These are phyloP conservation scores for Ephemerocybe angulata DNA, from an alignment of 768 basidiomycete genomes.

Conservation along the genomic window DNA sequence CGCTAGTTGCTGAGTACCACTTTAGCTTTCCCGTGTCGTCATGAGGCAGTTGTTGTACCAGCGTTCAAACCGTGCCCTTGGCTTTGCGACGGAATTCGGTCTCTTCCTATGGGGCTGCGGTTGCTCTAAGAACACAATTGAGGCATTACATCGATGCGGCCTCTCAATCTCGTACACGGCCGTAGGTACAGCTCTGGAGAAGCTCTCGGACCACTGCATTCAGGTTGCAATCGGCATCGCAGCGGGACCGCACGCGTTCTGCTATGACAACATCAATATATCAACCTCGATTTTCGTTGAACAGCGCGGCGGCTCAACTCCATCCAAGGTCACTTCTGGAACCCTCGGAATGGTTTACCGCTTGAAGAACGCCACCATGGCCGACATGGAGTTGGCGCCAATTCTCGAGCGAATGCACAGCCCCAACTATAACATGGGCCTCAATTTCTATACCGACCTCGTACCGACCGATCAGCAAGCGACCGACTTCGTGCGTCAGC, in stretches of 20 bases:
- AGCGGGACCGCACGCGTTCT: not conserved
- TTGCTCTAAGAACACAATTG: not conserved
- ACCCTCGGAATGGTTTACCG: conserved; percentile 5
- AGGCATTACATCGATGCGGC: not conserved
- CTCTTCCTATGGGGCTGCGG: not conserved
- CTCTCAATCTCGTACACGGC: not conserved
- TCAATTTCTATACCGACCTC: no score
- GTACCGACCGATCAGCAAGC: conserved; percentile 12
- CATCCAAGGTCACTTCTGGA: conserved; percentile 10
- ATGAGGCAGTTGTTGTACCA: not conserved
- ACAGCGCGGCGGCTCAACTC: not conserved
- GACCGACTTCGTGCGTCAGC: not conserved
- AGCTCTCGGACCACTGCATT: not conserved
- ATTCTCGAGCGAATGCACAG: conserved; percentile 3
- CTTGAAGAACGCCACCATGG: not conserved
- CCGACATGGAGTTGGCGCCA: conserved; percentile 1
- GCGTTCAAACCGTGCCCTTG: not conserved
- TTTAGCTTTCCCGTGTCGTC: not conserved
- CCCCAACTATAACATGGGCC: not conserved
- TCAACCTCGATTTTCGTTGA: conserved; percentile 11
- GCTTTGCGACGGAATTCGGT: not conserved
- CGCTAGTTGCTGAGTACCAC: not conserved
- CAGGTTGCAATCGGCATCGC: not conserved
- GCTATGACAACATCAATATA: not conserved
- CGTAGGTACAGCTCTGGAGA: not conserved